phyloP scores from a whole-genome alignment of 176 grass and related monocot genomes.

The Avena eriantha region DNA sequence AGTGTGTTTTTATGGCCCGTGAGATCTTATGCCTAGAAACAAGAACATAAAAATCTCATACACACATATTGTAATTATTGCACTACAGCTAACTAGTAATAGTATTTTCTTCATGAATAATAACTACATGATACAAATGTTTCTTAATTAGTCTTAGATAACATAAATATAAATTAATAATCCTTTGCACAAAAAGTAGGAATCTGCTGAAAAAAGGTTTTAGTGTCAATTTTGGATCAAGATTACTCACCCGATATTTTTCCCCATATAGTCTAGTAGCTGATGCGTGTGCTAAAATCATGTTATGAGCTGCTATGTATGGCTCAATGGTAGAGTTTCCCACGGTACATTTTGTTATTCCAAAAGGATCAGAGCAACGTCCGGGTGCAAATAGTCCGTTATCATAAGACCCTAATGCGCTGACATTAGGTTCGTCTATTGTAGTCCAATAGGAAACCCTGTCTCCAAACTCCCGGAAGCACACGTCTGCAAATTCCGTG shows the following conservation, averaged over 20 bases:
- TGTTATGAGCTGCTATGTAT: conserved; percentile 62
- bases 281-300: conserved; percentile 55
- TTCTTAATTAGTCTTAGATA: neutral
- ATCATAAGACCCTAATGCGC: conserved; percentile 42
- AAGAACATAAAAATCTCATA: neutral
- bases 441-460: conserved; percentile 56
- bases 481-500: conserved; percentile 53
- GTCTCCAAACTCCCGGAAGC: conserved; percentile 61
- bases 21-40: neutral
- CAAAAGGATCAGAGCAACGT: conserved; percentile 66
- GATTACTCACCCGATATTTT: conserved; percentile 56
- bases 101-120: neutral
- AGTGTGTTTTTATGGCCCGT: neutral
- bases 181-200: neutral
- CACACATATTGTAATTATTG: neutral
- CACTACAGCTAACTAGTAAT: neutral
- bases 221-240: neutral
- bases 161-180: neutral
- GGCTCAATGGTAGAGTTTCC: conserved; percentile 71
- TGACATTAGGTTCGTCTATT: conserved; percentile 30
- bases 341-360: conserved; percentile 45
- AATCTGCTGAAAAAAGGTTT: neutral
- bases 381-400: conserved; percentile 42
- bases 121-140: neutral
- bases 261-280: conserved; percentile 45